Conservation (phyloP, 2,329 filamentous ascomycete species). For the Aspergillus calidoustus region DNA sequence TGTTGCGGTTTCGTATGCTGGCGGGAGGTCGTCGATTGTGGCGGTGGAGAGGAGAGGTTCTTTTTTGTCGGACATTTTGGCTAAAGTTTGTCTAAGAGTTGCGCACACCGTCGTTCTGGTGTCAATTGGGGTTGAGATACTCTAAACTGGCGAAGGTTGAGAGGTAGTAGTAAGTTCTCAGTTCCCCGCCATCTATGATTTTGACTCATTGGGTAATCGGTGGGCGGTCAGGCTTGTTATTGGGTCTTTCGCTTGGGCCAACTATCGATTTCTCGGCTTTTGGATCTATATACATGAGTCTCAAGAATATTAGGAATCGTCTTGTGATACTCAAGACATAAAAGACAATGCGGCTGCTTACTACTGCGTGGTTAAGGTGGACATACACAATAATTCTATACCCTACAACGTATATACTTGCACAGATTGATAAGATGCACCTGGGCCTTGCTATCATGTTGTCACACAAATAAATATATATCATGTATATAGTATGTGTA, state of each 20-base stretch:
- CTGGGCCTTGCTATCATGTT: too few relatives aligned
- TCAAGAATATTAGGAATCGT: not conserved
- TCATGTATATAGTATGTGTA: not conserved
- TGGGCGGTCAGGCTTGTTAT: conserved; percentile 14
- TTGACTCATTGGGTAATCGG: not conserved
- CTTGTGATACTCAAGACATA: not conserved
- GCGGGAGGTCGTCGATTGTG: conserved; percentile 37
- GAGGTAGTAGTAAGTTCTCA: conserved; percentile 1
- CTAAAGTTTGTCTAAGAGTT: conserved; percentile 2
- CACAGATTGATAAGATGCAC: not conserved
- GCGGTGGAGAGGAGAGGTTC: conserved; percentile 28
- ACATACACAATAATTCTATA: not conserved
- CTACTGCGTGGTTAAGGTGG: not conserved
- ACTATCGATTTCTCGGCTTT: too few relatives aligned
- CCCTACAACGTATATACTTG: not conserved
- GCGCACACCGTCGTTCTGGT: not conserved
- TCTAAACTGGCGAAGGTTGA: not conserved
- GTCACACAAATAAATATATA: not conserved
- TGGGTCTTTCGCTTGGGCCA: too few relatives aligned
- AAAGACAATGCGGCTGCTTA: not conserved
- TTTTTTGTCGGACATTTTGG: conserved; percentile 38
- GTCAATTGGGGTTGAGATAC: not conserved
- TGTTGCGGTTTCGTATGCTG: conserved; percentile 38
- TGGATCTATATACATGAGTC: not conserved
- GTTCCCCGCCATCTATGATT: not conserved